Evolutionary conservation across 306 rosid genomes (phyloP), one percentile per base, ranked within the genome.

Genomic region (Vachellia pachyceras): DNA sequence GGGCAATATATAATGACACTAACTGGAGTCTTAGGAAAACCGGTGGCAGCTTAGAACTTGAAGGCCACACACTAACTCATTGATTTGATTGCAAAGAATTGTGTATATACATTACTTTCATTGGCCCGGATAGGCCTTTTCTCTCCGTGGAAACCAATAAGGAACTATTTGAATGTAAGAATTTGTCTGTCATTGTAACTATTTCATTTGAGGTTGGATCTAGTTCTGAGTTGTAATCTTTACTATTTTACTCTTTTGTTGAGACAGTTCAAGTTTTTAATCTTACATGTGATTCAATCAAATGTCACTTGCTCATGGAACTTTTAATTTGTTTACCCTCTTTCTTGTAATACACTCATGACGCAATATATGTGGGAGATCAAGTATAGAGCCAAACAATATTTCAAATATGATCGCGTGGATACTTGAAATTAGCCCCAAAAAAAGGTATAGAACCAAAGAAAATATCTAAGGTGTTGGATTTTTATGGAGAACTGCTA

Each of bases 81-180:
- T 72, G 9, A 40, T 77, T 83, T 72, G 17, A 33, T 77, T 83
- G 79, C 29, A 67, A 44, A 77, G 79, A 75, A 80, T 55, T 20
- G 63, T 55, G 63, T 13, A 50, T 50, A 6, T 55, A 55, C 60
- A 20, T 55, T 55, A 9, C 7, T 55, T 55, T 18, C 63, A 20
- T 55, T 20, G 63, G 63, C 29, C 22, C 61, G 25, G 25, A 8
- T n/a, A 0, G 61, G 61, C 29, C 29, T 7, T 20, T 52, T 18
- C 18, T 2, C 60, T 17, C 6, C 23, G 4, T 20, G 4, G 29
- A 55, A 55, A 55, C 7, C 7, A 55, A 20, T 20, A 55, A 20
- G 8, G 25, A 1, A 7, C 22, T 2, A 2, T 20, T 18, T 55
- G 25, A 55, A 7, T 20, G 25, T 55, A 8, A 20, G 61, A 55